These are phyloP conservation scores for Avena insularis DNA, from an alignment of 176 grass and related monocot species.

Conservation along the genomic window DNA sequence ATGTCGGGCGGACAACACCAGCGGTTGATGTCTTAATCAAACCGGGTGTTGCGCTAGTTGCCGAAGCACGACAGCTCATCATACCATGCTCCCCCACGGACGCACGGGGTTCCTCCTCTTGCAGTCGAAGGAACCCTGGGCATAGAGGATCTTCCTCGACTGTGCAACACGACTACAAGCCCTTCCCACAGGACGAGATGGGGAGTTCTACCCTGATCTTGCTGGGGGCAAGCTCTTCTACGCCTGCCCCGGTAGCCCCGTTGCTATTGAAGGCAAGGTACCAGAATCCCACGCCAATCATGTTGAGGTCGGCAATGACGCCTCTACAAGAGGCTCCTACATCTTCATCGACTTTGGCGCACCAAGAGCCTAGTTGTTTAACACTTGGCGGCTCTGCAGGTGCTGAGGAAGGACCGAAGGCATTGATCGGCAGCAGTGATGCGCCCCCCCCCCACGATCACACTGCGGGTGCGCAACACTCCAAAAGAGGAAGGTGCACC, in stretches of 20 bases:
- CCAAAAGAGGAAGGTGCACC: neutral
- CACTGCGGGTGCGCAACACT: neutral
- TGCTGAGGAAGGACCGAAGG: neutral
- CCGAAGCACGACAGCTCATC: too few relatives aligned
- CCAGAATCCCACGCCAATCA: neutral
- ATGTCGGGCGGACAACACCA: too few relatives aligned
- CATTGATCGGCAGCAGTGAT: neutral
- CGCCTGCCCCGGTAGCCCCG: neutral
- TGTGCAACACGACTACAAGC: too few relatives aligned
- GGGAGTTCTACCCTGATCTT: neutral
- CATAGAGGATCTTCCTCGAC: too few relatives aligned
- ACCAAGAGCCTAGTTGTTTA: neutral
- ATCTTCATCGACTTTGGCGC: neutral
- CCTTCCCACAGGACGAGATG: neutral
- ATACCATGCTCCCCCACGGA: too few relatives aligned
- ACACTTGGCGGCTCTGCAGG: neutral
- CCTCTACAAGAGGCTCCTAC: neutral
- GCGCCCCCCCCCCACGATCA: neutral
- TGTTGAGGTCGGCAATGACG: neutral
- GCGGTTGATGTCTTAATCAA: too few relatives aligned
- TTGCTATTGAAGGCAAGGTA: neutral
- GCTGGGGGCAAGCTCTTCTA: neutral
- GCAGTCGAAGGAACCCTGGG: too few relatives aligned
- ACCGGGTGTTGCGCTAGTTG: too few relatives aligned
- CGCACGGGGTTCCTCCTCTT: too few relatives aligned